These are phyloP conservation scores for Porogramme epimiltina DNA, from an alignment of 1,284 basidiomycete genomes.

Conservation along the genomic window DNA sequence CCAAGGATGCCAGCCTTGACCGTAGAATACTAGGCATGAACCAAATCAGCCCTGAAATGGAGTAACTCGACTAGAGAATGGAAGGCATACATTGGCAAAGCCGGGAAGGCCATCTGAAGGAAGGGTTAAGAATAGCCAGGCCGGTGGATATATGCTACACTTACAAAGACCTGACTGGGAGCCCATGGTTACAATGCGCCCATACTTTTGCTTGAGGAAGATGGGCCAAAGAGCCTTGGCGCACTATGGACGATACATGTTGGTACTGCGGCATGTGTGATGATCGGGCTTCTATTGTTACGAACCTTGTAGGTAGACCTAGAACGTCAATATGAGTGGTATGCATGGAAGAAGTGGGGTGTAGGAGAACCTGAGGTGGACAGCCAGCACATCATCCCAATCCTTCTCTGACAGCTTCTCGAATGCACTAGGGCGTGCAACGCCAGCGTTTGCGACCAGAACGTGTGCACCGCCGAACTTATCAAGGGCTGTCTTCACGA, in stretches of 20 bases:
- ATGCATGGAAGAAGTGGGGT: not conserved
- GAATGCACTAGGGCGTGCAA: constrained; percentile 93
- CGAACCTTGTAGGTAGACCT: constrained; percentile 71
- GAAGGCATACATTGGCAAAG: constrained; percentile 79
- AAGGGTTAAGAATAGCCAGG: constrained; percentile 8
- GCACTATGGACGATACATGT: constrained; percentile 47
- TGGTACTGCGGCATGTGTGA: too few species aligned
- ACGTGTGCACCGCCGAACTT: constrained; percentile 90
- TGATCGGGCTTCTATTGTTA: not conserved
- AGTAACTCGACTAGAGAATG: not conserved
- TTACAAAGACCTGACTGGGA: constrained; percentile 92
- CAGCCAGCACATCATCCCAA: constrained; percentile 91
- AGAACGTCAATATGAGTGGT: not conserved
- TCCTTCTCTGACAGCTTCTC: constrained; percentile 87
- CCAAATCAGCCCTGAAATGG: too few species aligned
- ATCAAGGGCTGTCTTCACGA: constrained; percentile 87
- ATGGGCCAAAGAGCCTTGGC: constrained; percentile 96
- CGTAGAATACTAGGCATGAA: constrained; percentile 69
- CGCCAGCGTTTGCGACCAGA: constrained; percentile 93
- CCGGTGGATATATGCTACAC: constrained; percentile 33
- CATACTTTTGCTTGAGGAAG: constrained; percentile 97
- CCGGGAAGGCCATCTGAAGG: constrained; percentile 89
- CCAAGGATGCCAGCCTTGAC: constrained; percentile 96
- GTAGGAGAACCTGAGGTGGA: constrained; percentile 74
- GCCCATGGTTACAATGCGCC: constrained; percentile 92